Percentiles rank a stretch among this genome's conserved stretches.
These are phyloP conservation scores for Balamuthia mandrillaris DNA, from an alignment of 208 protist genomes.

Conservation along the genomic window DNA sequence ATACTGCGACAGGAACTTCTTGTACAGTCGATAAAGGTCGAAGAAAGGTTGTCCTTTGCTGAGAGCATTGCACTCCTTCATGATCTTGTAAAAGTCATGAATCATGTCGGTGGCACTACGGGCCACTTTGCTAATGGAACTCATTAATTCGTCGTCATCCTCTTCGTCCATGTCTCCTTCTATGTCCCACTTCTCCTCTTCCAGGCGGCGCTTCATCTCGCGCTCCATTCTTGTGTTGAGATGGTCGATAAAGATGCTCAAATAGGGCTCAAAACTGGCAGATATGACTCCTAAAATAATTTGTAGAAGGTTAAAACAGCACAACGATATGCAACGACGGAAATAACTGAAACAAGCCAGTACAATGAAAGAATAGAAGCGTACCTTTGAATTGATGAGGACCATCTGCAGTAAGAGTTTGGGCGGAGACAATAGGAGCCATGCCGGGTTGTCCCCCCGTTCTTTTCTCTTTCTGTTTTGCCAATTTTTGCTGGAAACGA, in stretches of 20 bases:
- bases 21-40: slow-evolving; percentile 45
- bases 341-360: too few species aligned
- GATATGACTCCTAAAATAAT: slow-evolving; percentile 80
- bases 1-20: slow-evolving; percentile 46
- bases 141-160: slow-evolving; percentile 26
- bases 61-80: slow-evolving; percentile 21
- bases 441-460: neutral
- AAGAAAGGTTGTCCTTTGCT: slow-evolving; percentile 44
- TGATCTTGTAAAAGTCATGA: slow-evolving; percentile 19
- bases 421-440: too few species aligned
- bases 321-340: too few species aligned
- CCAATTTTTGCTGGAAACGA: neutral
- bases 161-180: slow-evolving; percentile 45
- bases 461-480: slow-evolving; percentile 13
- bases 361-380: neutral
- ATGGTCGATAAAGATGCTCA: slow-evolving; percentile 69
- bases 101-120: slow-evolving; percentile 40
- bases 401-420: too few species aligned
- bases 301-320: too few species aligned
- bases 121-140: neutral
- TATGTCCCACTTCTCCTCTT: slow-evolving; percentile 35
- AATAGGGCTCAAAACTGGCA: slow-evolving; percentile 76
- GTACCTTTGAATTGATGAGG: too few species aligned
- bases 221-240: slow-evolving; percentile 49
- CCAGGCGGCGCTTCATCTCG: too few species aligned